Base-by-base conservation (phyloP, 208 protist species). In the Novymonas esmeraldas region DNA sequence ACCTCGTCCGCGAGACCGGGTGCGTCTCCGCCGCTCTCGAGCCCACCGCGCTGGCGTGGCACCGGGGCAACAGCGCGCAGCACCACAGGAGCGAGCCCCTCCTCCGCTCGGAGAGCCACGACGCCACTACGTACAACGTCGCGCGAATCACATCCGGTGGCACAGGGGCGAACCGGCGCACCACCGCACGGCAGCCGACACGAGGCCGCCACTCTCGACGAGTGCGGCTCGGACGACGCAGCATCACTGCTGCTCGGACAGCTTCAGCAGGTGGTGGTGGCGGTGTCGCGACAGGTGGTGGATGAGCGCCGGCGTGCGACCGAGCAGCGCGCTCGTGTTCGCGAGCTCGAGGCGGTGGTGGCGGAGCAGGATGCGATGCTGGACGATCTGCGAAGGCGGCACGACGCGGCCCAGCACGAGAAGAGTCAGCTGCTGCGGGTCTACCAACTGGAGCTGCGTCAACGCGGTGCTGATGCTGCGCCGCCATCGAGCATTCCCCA, bases 281-380 rank as follows among this genome's bases (percentile, higher is more conserved):
- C 76, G 10, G 70, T 85, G 20, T 78, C 76, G 24, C 70, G 69
- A 5, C 62, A 79, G 42, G 73, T 82, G 20, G 74, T 78, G 0
- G 67, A 54, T 7, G 78, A 89, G 50, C 74, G 78, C 28, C 73
- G 68, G n/a, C 49, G 70, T 14, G 60, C 75, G 2, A 56, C 66
- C 1, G 61, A 79, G 29, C 67, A 78, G 63, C 69, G 70, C 28
- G 57, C 77, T 54, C 73, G 69, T 11, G 51, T 85, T 14, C 33
- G 72, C 11, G 67, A 72, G 20, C 77, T 82, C 22, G 71, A 74
- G 3, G 59, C 16, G 1, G 64, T 89, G 6, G 64, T 84, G 6
- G 49, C 50, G 18, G 79, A 83, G 64, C 76, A 89, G 61, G 79
- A 85, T 38, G 63, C 65, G 49, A 74, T 83, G 73, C 78, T 89